Evolutionary conservation across 768 basidiomycete species (phyloP).

Genomic region (Dioszegia aurantiaca): DNA sequence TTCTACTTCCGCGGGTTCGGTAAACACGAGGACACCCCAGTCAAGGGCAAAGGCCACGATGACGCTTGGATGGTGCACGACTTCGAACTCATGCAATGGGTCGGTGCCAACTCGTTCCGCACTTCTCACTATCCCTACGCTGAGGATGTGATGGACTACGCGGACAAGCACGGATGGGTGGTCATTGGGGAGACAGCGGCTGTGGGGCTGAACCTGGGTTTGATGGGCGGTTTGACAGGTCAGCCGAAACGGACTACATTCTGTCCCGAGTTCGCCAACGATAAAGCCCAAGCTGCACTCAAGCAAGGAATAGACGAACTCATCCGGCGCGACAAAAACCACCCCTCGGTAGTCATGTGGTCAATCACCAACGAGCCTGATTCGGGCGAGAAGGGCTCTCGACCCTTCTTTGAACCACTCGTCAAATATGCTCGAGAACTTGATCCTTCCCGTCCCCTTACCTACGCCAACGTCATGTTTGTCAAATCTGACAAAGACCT

Average conservation of each 20-base stretch:
- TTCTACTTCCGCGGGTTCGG: constrained; percentile 37
- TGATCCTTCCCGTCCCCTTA: constrained; percentile 31
- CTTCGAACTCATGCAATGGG: constrained; percentile 36
- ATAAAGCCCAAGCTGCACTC: constrained; percentile 22
- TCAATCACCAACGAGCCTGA: constrained; percentile 37
- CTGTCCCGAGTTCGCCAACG: constrained; percentile 24
- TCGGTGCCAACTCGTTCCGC: constrained; percentile 37
- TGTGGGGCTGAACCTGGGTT: constrained; percentile 29
- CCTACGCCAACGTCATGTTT: constrained; percentile 23
- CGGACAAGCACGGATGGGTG: constrained; percentile 35
- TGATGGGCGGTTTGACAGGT: constrained; percentile 29
- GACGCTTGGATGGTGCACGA: constrained; percentile 41
- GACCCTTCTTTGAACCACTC: constrained; percentile 30
- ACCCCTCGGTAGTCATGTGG: constrained; percentile 39
- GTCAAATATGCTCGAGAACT: constrained; percentile 22
- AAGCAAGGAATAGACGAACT: constrained; percentile 27
- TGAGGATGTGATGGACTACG: constrained; percentile 35
- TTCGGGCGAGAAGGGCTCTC: constrained; percentile 24
- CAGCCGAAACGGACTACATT: constrained; percentile 14
- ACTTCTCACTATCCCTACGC: constrained; percentile 40
- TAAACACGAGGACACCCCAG: constrained; percentile 33
- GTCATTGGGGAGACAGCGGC: constrained; percentile 35
- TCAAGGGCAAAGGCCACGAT: constrained; percentile 38
- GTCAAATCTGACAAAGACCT: constrained; percentile 10
- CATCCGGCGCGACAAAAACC: constrained; percentile 33